phyloP scores from a whole-genome alignment of 108 stramenopile genomes.

The Pseudonitzschia multistriata region DNA sequence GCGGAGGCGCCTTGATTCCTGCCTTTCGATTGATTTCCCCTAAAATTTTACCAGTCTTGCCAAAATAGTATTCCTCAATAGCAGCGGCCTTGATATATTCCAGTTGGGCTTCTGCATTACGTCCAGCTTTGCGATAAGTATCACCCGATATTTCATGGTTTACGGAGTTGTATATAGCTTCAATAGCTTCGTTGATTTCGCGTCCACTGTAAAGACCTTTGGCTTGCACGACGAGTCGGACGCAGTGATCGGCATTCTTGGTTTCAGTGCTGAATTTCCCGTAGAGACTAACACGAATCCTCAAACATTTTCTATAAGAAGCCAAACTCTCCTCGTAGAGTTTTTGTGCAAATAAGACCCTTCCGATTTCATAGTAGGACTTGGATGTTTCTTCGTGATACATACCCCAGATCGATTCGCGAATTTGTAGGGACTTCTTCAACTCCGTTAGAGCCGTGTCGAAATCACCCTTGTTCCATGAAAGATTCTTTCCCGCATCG shows the following conservation, averaged over 20 bases:
- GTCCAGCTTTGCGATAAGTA: constrained; percentile 45
- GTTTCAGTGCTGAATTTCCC: constrained; percentile 45
- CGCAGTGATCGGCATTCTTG: constrained; percentile 47
- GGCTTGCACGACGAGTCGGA: constrained; percentile 41
- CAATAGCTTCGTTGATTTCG: constrained; percentile 41
- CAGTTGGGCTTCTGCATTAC: constrained; percentile 40
- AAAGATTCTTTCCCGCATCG: constrained; percentile 40
- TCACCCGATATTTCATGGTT: constrained; percentile 38
- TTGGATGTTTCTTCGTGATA: constrained; percentile 44
- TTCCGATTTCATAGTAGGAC: constrained; percentile 40
- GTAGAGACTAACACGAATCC: constrained; percentile 39
- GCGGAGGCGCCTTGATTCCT: constrained; percentile 44
- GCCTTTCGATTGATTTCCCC: constrained; percentile 44
- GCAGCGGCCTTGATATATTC: constrained; percentile 44
- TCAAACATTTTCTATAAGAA: constrained; percentile 37
- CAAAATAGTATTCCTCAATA: constrained; percentile 43
- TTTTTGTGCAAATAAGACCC: constrained; percentile 36
- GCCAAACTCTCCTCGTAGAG: constrained; percentile 34
- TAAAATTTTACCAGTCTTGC: constrained; percentile 37
- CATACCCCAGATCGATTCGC: constrained; percentile 37
- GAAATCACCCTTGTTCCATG: constrained; percentile 48
- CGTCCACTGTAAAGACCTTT: constrained; percentile 41
- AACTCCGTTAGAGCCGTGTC: constrained; percentile 36
- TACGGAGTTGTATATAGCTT: constrained; percentile 35
- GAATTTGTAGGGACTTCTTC: constrained; percentile 34